phyloP scores from a whole-genome alignment of 2,329 filamentous ascomycete species.

The Monilinia aucupariae region DNA sequence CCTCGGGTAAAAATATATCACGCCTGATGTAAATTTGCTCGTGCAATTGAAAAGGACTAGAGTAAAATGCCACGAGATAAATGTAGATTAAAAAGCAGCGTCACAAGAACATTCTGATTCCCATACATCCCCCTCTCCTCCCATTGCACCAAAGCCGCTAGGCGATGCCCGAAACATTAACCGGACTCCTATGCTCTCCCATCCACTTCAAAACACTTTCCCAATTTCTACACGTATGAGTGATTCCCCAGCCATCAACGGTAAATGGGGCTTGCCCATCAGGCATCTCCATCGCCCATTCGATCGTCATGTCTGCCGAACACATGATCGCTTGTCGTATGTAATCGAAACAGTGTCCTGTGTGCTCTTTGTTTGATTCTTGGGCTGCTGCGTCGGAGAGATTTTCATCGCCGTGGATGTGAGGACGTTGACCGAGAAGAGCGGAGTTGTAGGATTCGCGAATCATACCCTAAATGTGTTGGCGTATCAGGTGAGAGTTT shows the following conservation, averaged over 20 bases:
- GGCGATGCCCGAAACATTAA: not conserved
- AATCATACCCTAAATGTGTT: slow-evolving; percentile 9
- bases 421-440: not conserved
- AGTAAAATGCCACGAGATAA: not conserved
- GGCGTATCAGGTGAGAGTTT: not conserved
- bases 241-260: slow-evolving; percentile 15
- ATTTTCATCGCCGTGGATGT: slow-evolving; percentile 1
- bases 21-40: not conserved
- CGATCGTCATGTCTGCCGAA: slow-evolving; percentile 15
- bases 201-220: not conserved
- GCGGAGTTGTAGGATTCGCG: slow-evolving; percentile 8
- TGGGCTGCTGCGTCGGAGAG: not conserved
- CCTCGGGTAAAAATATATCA: not conserved
- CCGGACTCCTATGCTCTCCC: slow-evolving; percentile 1
- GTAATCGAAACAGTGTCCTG: slow-evolving; percentile 16
- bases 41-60: not conserved
- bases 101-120: not conserved
- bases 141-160: not conserved
- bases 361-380: not conserved
- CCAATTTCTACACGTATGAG: slow-evolving; percentile 13
- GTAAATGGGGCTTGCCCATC: not conserved
- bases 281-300: slow-evolving; percentile 5
- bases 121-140: not conserved
- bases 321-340: slow-evolving; percentile 16
- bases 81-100: not conserved